Evolutionary conservation across 176 grass and related monocot genomes (phyloP), one percentile per base, ranked within the genome.

Genomic region (Aegilops bicornis): DNA sequence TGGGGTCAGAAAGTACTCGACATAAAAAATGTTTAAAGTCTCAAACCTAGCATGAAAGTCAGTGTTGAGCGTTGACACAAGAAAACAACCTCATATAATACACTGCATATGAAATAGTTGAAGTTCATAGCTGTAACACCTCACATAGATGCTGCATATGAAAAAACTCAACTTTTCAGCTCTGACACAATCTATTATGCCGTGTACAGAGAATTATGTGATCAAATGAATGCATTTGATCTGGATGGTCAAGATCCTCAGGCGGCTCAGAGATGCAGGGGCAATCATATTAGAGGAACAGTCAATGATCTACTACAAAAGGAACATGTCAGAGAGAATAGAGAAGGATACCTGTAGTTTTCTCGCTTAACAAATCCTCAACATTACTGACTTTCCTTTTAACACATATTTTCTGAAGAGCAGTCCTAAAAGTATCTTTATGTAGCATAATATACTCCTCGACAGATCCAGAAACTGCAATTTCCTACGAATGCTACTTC

Each of bases 391-490:
- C 92, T 63, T 94, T 91, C 64, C 36, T 92, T 91, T 64, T 91
- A 56, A 84, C 82, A 61, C 93, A 98, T 37, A 88, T 29, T 91
- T 85, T 88, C 42, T 93, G 84, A 83, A 98, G 85, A 88, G 93
- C 54, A 6, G 72, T 67, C 24, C 45, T 88, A 31, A 98, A 89
- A 82, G 76, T 47, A 61, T 88, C 90, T 85, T 92, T 98, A 43
- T 94, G 93, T 64, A 78, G 31, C 60, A 89, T 85, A 82, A 98
- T 82, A 45, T 94, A 88, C 68, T 91, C 85, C 82, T 96, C 96
- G 63, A 86, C 88, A 56, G 78, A 83, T 36, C 93, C 96, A 33
- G 80, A 84, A 77, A 78, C 77, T 84, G 87, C 85, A 29, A 80
- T 92, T 82, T 89, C 92, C 96, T 98, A 81, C 36, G 70, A 80